Evolutionary conservation across 345 rosid species (phyloP).

Genomic region (Arabidopsis arenosa): DNA sequence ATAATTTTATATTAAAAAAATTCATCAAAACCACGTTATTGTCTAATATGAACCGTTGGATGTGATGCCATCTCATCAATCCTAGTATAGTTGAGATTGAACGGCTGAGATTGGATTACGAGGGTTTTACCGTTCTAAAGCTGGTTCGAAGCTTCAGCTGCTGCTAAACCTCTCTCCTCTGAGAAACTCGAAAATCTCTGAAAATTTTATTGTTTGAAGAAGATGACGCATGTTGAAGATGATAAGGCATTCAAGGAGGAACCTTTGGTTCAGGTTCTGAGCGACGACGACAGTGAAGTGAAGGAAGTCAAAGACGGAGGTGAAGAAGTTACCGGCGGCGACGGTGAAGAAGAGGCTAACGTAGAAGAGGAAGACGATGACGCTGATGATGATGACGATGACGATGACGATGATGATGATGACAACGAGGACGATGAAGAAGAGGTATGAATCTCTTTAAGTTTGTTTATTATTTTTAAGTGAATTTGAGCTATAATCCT

Average conservation of each 20-base stretch:
- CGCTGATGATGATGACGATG: slow-evolving; percentile 46
- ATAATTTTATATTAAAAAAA: no score
- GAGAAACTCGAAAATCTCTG: not conserved
- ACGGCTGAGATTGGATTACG: slow-evolving; percentile 20
- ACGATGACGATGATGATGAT: slow-evolving; percentile 50
- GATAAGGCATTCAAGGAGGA: slow-evolving; percentile 49
- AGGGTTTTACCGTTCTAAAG: slow-evolving; percentile 10
- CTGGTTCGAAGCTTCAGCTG: slow-evolving; percentile 33
- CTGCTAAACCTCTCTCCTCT: not conserved
- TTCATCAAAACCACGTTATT: slow-evolving; percentile 1
- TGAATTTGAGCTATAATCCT: not conserved
- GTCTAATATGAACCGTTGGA: slow-evolving; percentile 29
- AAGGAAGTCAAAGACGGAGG: slow-evolving; percentile 52
- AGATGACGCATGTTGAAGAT: slow-evolving; percentile 51
- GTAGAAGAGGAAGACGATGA: slow-evolving; percentile 48
- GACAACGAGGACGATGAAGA: slow-evolving; percentile 52
- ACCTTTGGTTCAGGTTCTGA: slow-evolving; percentile 39
- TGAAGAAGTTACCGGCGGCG: slow-evolving; percentile 51
- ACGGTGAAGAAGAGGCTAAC: no score
- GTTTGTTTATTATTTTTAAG: not conserved
- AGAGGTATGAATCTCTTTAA: slow-evolving; percentile 41
- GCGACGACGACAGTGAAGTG: slow-evolving; percentile 46
- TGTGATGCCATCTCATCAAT: slow-evolving; percentile 42
- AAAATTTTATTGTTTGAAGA: not conserved
- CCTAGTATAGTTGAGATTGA: slow-evolving; percentile 2